A percentile compares a stretch with the other conserved stretches of the same genome.
These are phyloP conservation scores for Botrytis deweyae DNA, from an alignment of 2,329 filamentous ascomycete genomes.

Conservation along the genomic window DNA sequence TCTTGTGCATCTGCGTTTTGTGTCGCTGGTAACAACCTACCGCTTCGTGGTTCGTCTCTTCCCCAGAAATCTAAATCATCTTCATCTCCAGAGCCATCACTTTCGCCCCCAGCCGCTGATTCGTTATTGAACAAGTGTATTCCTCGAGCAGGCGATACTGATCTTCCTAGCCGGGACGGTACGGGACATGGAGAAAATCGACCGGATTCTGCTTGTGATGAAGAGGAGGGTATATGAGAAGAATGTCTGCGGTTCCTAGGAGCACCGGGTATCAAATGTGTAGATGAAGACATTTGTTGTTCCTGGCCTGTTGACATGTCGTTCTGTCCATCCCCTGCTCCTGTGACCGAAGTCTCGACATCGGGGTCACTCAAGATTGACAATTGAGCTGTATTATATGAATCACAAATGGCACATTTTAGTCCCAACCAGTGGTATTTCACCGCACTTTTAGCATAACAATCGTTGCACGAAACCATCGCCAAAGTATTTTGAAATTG, in stretches of 20 bases:
- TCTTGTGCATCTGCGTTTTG: constrained; percentile 37
- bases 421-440: constrained; percentile 92
- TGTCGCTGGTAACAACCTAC: constrained; percentile 34
- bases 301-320: constrained; percentile 25
- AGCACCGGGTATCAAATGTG: constrained; percentile 19
- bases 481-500: constrained; percentile 79
- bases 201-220: constrained; percentile 20
- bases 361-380: constrained; percentile 53
- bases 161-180: constrained; percentile 37
- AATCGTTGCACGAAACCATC: constrained; percentile 91
- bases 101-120: constrained; percentile 44
- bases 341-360: constrained; percentile 26
- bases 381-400: constrained; percentile 68
- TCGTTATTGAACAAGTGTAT: constrained; percentile 34
- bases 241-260: constrained; percentile 37
- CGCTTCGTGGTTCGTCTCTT: constrained; percentile 44
- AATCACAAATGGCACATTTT: constrained; percentile 75
- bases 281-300: constrained; percentile 24
- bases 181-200: constrained; percentile 33
- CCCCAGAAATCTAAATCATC: constrained; percentile 51
- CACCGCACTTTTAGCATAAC: constrained; percentile 80
- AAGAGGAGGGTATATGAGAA: constrained; percentile 31
- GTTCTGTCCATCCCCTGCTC: constrained; percentile 31
- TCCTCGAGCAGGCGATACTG: constrained; percentile 39
- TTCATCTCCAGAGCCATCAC: constrained; percentile 50